Conservation (phyloP, 192 early-diverging fungal genomes). For the Coemansia sp. region DNA sequence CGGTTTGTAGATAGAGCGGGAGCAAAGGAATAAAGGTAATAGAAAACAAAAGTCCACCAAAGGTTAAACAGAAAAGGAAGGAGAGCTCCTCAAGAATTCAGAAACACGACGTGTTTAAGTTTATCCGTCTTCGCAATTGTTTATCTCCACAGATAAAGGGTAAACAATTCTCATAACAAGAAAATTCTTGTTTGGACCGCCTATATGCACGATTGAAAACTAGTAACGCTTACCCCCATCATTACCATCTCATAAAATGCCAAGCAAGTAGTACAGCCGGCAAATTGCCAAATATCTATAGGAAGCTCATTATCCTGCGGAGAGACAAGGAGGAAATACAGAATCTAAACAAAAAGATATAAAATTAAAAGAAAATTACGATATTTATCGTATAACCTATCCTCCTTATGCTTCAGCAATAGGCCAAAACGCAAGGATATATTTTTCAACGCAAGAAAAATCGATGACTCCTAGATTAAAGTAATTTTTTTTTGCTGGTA, state of each 20-base stretch:
- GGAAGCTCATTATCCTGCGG: too few species aligned
- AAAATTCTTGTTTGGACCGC: neutral
- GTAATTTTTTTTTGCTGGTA: neutral
- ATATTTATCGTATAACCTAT: neutral
- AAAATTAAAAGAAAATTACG: neutral
- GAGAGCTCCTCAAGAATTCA: neutral
- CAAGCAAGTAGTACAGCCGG: neutral
- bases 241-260: neutral
- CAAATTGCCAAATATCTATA: neutral
- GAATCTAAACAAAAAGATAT: neutral
- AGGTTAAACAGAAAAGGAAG: neutral
- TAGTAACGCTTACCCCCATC: neutral
- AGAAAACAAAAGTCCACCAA: neutral
- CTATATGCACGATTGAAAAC: neutral
- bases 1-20: conserved; percentile 1
- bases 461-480: neutral
- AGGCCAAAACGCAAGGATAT: conserved; percentile 3
- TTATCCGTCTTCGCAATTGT: neutral
- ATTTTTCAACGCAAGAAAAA: neutral
- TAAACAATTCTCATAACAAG: conserved; percentile 4
- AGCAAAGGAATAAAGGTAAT: neutral
- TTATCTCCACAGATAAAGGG: conserved; percentile 2
- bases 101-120: neutral
- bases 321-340: neutral
- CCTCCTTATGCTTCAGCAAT: neutral